phyloP scores from a whole-genome alignment of 2,329 filamentous ascomycete species.

The Claviceps digitariae region DNA sequence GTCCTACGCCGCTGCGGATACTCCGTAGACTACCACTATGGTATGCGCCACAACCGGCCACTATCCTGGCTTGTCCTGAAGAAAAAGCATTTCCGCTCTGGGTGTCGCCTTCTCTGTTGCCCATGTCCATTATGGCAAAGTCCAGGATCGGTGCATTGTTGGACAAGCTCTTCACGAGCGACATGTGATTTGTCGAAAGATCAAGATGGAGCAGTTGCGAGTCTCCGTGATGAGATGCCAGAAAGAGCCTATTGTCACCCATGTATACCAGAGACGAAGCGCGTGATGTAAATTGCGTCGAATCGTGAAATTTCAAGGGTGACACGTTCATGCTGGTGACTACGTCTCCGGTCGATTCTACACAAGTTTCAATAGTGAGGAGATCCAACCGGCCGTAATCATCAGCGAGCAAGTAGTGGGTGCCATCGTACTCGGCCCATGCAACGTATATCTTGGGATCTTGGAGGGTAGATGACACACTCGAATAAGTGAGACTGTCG shows the following conservation, averaged over 20 bases:
- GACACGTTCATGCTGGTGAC: conserved; percentile 63
- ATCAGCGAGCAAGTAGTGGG: conserved; percentile 77
- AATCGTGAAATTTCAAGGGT: conserved; percentile 17
- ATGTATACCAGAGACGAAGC: conserved; percentile 71
- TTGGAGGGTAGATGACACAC: conserved; percentile 49
- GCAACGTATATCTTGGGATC: conserved; percentile 80
- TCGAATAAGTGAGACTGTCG: conserved; percentile 59
- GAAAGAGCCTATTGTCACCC: conserved; percentile 58
- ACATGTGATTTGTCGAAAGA: conserved; percentile 30
- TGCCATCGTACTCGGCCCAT: conserved; percentile 74
- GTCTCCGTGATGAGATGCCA: conserved; percentile 87
- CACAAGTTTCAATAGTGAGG: conserved; percentile 59
- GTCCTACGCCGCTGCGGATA: conserved; percentile 82
- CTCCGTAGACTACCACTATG: conserved; percentile 80
- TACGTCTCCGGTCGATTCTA: conserved; percentile 50
- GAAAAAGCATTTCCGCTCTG: conserved; percentile 77
- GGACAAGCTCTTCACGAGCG: conserved; percentile 51
- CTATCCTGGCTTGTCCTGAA: conserved; percentile 84
- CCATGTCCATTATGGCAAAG: conserved; percentile 93
- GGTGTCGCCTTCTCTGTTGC: conserved; percentile 64
- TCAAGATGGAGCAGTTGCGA: conserved; percentile 64
- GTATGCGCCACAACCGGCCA: conserved; percentile 84
- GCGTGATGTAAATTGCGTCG: conserved; percentile 44
- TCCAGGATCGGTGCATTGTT: conserved; percentile 91
- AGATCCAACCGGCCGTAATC: conserved; percentile 79